A percentile compares a stretch with the other conserved stretches of the same genome.
These are phyloP conservation scores for Saraca asoca DNA, from an alignment of 331 rosid species.

Conservation along the genomic window DNA sequence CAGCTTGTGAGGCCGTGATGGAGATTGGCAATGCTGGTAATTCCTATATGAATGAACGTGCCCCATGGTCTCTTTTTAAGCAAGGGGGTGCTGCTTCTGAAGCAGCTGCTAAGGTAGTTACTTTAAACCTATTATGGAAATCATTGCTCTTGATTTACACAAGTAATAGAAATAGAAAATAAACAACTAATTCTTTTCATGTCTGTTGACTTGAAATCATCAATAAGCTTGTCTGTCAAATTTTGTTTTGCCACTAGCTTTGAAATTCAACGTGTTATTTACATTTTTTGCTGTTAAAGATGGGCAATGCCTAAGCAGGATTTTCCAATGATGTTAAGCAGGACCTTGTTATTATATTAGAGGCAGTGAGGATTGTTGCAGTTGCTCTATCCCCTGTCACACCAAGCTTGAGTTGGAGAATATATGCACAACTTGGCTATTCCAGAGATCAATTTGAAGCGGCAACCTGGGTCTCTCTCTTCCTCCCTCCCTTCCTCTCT, in stretches of 20 bases:
- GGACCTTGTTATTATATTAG: conserved; percentile 94
- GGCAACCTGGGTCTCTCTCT: conserved; percentile 75
- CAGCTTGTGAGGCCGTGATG: conserved; percentile 89
- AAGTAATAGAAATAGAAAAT: background rate
- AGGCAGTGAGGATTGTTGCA: conserved; percentile 82
- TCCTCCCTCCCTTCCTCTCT: no score
- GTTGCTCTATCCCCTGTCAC: conserved; percentile 73
- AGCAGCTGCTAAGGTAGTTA: conserved; percentile 79
- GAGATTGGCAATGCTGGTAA: conserved; percentile 90
- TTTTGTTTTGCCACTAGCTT: background rate
- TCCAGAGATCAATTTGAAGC: conserved; percentile 73
- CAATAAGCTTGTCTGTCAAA: background rate
- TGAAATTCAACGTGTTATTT: background rate
- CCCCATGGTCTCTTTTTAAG: conserved; percentile 96
- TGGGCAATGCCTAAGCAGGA: conserved; percentile 21
- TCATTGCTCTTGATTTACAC: conserved; percentile 7
- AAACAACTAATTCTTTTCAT: conserved; percentile 6
- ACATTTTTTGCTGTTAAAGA: conserved; percentile 18
- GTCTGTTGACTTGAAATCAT: background rate
- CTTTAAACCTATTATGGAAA: conserved; percentile 13
- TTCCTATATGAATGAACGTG: conserved; percentile 76
- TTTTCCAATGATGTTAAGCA: conserved; percentile 42
- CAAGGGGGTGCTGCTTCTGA: conserved; percentile 77
- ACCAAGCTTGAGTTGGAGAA: conserved; percentile 82
- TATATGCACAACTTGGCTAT: conserved; percentile 86